Conservation (phyloP, 2,329 filamentous ascomycete species). For the Alternaria arbusti region DNA sequence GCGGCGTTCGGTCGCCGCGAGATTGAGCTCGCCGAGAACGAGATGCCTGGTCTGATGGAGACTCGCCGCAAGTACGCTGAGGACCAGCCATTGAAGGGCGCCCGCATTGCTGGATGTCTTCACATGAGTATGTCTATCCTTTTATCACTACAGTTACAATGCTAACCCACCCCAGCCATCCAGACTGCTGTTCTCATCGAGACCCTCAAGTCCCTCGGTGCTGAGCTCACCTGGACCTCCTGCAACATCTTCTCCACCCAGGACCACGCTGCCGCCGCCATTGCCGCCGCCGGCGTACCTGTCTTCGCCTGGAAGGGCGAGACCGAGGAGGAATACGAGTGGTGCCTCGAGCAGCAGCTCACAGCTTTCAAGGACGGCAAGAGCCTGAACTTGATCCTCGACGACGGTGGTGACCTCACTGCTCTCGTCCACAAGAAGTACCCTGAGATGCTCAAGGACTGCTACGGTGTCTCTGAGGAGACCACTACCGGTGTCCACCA, state of each 20-base stretch:
- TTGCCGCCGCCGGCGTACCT: conserved; percentile 89
- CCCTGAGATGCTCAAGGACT: conserved; percentile 96
- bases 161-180: conserved; percentile 67
- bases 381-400: conserved; percentile 97
- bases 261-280: conserved; percentile 97
- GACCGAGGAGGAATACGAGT: conserved; percentile 99
- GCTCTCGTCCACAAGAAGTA: conserved; percentile 97
- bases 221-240: conserved; percentile 97
- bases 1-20: conserved; percentile 98
- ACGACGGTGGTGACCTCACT: conserved; percentile 97
- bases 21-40: conserved; percentile 92
- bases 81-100: conserved; percentile 93
- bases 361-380: conserved; percentile 94
- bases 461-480: conserved; percentile 99
- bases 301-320: conserved; percentile 88
- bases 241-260: conserved; percentile 99
- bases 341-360: conserved; percentile 99
- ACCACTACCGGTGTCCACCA: conserved; percentile 99
- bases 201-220: conserved; percentile 91
- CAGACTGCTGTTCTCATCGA: conserved; percentile 99
- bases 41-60: conserved; percentile 97
- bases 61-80: conserved; percentile 88
- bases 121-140: conserved; percentile 78
- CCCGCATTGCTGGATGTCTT: conserved; percentile 95
- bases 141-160: background rate